A percentile compares a stretch with the other conserved stretches of the same genome.
Conservation (phyloP, 2,329 filamentous ascomycete species). For the Pseudopyricularia cyperi region DNA sequence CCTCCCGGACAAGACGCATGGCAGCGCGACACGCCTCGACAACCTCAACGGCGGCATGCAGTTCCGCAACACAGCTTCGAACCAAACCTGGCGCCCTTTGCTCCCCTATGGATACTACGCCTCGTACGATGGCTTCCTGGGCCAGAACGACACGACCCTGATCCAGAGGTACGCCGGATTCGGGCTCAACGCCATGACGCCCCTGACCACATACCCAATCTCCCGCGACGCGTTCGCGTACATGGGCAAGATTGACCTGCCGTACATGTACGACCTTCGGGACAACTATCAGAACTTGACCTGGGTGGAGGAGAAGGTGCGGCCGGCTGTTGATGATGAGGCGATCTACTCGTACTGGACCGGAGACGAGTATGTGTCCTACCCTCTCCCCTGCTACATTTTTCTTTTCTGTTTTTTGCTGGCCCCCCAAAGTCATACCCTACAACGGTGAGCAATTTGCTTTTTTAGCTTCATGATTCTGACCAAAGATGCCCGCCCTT, state of each 20-base stretch:
- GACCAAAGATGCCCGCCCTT: too few relatives aligned
- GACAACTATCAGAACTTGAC: constrained; percentile 29
- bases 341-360: constrained; percentile 12
- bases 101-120: constrained; percentile 32
- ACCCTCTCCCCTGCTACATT: too few relatives aligned
- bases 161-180: constrained; percentile 20
- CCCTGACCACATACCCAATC: constrained; percentile 24
- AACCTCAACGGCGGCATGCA: constrained; percentile 28
- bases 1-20: constrained; percentile 28
- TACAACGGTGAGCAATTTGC: too few relatives aligned
- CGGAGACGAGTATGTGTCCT: constrained; percentile 23
- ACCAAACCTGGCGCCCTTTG: constrained; percentile 22
- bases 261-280: constrained; percentile 31
- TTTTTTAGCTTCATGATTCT: not conserved
- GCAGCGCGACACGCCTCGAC: constrained; percentile 30
- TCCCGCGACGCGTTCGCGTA: constrained; percentile 18
- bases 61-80: constrained; percentile 22
- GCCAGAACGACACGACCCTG: constrained; percentile 20
- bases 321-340: not conserved
- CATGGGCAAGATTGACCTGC: constrained; percentile 24
- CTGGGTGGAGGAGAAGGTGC: constrained; percentile 6
- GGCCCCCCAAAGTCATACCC: too few relatives aligned
- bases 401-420: not conserved
- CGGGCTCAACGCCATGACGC: constrained; percentile 31
- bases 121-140: constrained; percentile 28